Conservation (phyloP, 768 basidiomycete genomes). For the Boletus vinaceobasis region DNA sequence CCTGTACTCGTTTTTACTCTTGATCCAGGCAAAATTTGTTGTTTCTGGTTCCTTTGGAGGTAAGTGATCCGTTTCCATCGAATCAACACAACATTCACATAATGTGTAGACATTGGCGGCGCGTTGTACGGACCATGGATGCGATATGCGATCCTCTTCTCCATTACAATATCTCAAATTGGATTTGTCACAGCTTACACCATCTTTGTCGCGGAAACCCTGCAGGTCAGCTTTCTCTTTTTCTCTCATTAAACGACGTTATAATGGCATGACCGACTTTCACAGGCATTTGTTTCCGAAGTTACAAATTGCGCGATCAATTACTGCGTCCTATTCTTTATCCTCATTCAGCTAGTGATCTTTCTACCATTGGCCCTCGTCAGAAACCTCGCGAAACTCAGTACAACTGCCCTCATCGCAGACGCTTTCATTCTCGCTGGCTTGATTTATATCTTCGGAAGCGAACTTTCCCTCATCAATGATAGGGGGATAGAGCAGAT, state of each 20-base stretch:
- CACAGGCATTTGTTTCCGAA: constrained; percentile 79
- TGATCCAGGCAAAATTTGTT: constrained; percentile 82
- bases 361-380: constrained; percentile 89
- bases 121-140: constrained; percentile 89
- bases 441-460: constrained; percentile 80
- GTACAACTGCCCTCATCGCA: constrained; percentile 86
- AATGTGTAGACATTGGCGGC: constrained; percentile 80
- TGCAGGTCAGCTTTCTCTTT: constrained; percentile 41
- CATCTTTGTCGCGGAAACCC: constrained; percentile 93
- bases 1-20: constrained; percentile 88
- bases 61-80: constrained; percentile 31
- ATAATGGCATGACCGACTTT: neutral
- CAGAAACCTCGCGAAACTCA: constrained; percentile 92
- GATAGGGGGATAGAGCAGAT: constrained; percentile 73
- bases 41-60: constrained; percentile 94
- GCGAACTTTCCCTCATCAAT: constrained; percentile 70
- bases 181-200: constrained; percentile 90
- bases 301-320: constrained; percentile 69
- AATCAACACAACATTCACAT: constrained; percentile 2
- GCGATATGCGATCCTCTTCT: constrained; percentile 82
- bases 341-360: constrained; percentile 76
- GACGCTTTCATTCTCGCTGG: constrained; percentile 95
- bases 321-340: constrained; percentile 74
- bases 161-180: constrained; percentile 85
- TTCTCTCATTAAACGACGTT: neutral